These are phyloP conservation scores for Alternaria tenuissima DNA, from an alignment of 2,329 filamentous ascomycete genomes.

Conservation along the genomic window DNA sequence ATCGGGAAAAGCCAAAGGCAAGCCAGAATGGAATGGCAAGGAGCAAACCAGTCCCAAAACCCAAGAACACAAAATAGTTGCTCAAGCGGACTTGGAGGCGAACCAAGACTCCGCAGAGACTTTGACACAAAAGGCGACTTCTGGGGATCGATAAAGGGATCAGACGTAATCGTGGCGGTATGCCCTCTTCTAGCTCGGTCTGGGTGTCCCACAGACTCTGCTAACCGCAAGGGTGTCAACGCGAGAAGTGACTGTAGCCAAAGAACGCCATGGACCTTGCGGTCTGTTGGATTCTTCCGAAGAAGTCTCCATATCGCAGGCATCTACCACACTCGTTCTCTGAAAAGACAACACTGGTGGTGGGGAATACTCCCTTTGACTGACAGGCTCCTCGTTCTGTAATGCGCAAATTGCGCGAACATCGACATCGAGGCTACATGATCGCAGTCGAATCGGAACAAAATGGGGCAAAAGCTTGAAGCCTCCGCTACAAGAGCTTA, in stretches of 20 bases:
- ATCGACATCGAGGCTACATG: not conserved
- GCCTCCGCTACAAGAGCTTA: slow-evolving; percentile 20
- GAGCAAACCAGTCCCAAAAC: slow-evolving; percentile 13
- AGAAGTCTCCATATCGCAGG: slow-evolving; percentile 26
- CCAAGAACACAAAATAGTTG: slow-evolving; percentile 10
- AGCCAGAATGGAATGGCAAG: slow-evolving; percentile 13
- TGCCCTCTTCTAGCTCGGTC: not conserved
- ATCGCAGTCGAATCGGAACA: slow-evolving; percentile 11
- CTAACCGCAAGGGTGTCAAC: slow-evolving; percentile 1
- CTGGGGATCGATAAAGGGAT: not conserved
- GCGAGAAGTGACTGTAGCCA: slow-evolving; percentile 17
- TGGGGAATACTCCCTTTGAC: slow-evolving; percentile 19
- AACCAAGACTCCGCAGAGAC: slow-evolving; percentile 11
- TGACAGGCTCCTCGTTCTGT: slow-evolving; percentile 6
- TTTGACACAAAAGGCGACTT: slow-evolving; percentile 1
- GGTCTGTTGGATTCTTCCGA: slow-evolving; percentile 28
- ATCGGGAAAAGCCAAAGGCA: not conserved
- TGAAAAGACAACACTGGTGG: slow-evolving; percentile 29
- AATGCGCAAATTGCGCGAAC: slow-evolving; percentile 9
- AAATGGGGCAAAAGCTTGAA: slow-evolving; percentile 9
- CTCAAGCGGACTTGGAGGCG: slow-evolving; percentile 3
- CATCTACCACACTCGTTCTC: slow-evolving; percentile 25
- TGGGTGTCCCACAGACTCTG: slow-evolving; percentile 5
- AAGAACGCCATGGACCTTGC: slow-evolving; percentile 30
- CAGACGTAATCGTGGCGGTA: not conserved